These are phyloP conservation scores for Xylaria castorea DNA, from an alignment of 495 filamentous ascomycete species.

Conservation along the genomic window DNA sequence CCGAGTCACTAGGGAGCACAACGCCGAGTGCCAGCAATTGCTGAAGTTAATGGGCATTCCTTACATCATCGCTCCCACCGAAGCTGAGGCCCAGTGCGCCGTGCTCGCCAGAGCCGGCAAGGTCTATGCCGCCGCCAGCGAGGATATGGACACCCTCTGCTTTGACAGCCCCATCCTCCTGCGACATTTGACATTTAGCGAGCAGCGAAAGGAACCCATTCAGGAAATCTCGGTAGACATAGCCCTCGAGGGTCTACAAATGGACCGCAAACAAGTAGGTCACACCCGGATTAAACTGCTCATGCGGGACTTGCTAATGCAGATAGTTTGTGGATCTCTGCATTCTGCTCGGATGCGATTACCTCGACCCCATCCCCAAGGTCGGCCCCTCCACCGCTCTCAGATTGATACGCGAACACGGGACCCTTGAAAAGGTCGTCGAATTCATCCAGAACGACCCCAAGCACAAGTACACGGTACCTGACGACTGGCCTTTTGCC, in stretches of 20 bases:
- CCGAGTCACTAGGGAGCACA: slow-evolving; percentile 94
- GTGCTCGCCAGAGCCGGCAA: slow-evolving; percentile 89
- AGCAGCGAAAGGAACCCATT: slow-evolving; percentile 96
- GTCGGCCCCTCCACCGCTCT: slow-evolving; percentile 89
- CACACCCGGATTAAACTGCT: not conserved
- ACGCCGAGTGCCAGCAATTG: slow-evolving; percentile 88
- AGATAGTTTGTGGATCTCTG: slow-evolving; percentile 93
- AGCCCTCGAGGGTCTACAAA: slow-evolving; percentile 81
- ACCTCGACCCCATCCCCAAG: slow-evolving; percentile 94
- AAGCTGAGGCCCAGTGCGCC: slow-evolving; percentile 97
- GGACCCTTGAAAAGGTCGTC: slow-evolving; percentile 84
- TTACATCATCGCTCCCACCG: slow-evolving; percentile 92
- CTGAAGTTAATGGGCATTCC: slow-evolving; percentile 95
- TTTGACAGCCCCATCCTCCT: slow-evolving; percentile 92
- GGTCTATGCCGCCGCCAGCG: slow-evolving; percentile 93
- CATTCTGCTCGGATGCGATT: slow-evolving; percentile 97
- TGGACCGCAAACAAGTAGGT: slow-evolving; percentile 81
- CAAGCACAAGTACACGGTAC: slow-evolving; percentile 79
- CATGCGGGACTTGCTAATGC: slow-evolving; percentile 6
- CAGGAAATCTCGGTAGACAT: slow-evolving; percentile 89
- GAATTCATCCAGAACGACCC: slow-evolving; percentile 75
- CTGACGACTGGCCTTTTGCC: slow-evolving; percentile 91
- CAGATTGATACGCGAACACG: slow-evolving; percentile 90
- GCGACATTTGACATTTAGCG: slow-evolving; percentile 92
- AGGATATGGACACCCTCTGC: slow-evolving; percentile 99